Evolutionary conservation across 2,329 filamentous ascomycete genomes (phyloP).

Genomic region (Aspergillus thermomutatus): DNA sequence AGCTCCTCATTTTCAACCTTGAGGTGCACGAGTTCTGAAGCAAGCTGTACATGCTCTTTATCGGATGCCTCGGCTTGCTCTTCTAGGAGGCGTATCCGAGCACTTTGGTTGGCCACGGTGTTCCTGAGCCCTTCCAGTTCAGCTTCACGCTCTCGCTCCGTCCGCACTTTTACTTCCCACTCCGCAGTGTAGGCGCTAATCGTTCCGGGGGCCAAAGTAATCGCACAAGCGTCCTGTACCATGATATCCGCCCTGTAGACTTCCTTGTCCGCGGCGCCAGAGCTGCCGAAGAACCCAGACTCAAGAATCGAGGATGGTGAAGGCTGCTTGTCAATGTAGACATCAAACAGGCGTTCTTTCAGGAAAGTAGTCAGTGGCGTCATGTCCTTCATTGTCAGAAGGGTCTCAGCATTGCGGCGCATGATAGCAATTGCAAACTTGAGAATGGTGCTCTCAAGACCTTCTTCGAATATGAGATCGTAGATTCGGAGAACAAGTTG

Average conservation of each 20-base stretch:
- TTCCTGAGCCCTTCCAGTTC: constrained; percentile 73
- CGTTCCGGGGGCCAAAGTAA: constrained; percentile 79
- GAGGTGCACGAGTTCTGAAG: constrained; percentile 83
- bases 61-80: constrained; percentile 85
- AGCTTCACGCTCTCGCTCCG: constrained; percentile 75
- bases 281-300: constrained; percentile 94
- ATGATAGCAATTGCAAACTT: constrained; percentile 95
- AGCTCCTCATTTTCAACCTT: constrained; percentile 93
- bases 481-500: constrained; percentile 96
- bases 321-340: constrained; percentile 91
- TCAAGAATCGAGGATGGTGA: constrained; percentile 91
- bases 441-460: constrained; percentile 79
- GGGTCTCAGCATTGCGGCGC: constrained; percentile 79
- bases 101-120: constrained; percentile 64
- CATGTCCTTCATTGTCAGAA: constrained; percentile 90
- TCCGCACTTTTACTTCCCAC: constrained; percentile 87
- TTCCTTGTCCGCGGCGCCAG: constrained; percentile 85
- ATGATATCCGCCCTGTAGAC: constrained; percentile 92
- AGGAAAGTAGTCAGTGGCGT: constrained; percentile 80
- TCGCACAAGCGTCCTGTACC: constrained; percentile 84
- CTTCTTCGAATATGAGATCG: constrained; percentile 90
- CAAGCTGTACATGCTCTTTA: constrained; percentile 83
- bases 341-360: constrained; percentile 92
- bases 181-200: constrained; percentile 77
- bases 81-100: constrained; percentile 79